Conservation (phyloP, 2,329 filamentous ascomycete species). For the Clarireedia hainanense region DNA sequence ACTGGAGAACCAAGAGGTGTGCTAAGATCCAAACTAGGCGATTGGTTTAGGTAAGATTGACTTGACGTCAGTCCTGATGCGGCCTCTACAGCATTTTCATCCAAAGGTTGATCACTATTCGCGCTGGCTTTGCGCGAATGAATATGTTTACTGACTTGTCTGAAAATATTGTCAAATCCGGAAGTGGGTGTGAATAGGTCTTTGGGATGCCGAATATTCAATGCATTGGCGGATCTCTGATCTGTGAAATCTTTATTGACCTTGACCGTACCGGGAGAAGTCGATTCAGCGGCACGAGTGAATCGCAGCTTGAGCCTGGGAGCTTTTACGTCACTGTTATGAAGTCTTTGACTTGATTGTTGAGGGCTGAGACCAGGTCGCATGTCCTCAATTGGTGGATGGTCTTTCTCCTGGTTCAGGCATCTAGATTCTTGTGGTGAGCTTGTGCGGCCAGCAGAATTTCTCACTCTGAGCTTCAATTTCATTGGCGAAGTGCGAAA, state of each 20-base stretch:
- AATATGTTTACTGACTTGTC: slow-evolving; percentile 23
- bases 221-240: slow-evolving; percentile 14
- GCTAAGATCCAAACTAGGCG: slow-evolving; percentile 9
- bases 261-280: slow-evolving; percentile 23
- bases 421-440: slow-evolving; percentile 16
- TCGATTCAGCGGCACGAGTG: slow-evolving; percentile 23
- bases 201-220: slow-evolving; percentile 23
- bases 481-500: slow-evolving; percentile 13
- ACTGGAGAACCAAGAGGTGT: slow-evolving; percentile 5
- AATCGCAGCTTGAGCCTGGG: slow-evolving; percentile 26
- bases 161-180: slow-evolving; percentile 26
- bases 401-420: slow-evolving; percentile 20
- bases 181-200: slow-evolving; percentile 27
- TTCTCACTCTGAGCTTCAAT: slow-evolving; percentile 16
- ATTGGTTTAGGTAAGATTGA: slow-evolving; percentile 2
- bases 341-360: slow-evolving; percentile 2
- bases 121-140: slow-evolving; percentile 21
- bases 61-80: slow-evolving; percentile 1
- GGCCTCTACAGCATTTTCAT: slow-evolving; percentile 5
- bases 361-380: slow-evolving; percentile 8
- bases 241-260: slow-evolving; percentile 20
- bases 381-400: not conserved
- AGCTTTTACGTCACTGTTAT: slow-evolving; percentile 9
- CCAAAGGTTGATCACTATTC: slow-evolving; percentile 13
- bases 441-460: slow-evolving; percentile 10